Evolutionary conservation across 208 protist species (phyloP).

Genomic region (Naegleria fowleri): DNA sequence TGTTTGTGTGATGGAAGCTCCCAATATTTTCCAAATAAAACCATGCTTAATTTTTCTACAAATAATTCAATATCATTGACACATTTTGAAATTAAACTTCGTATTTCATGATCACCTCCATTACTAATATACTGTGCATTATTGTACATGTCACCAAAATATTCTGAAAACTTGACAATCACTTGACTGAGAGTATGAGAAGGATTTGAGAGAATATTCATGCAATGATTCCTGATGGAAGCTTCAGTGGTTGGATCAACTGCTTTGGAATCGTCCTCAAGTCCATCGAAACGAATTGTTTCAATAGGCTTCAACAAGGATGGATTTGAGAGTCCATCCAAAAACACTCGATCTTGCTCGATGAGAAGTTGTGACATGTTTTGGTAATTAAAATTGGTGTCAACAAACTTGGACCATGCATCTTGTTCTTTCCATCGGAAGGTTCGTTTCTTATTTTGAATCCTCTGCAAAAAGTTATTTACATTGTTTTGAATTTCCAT

Average conservation of each 20-base stretch:
- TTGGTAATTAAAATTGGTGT: background rate
- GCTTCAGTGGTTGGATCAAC: background rate
- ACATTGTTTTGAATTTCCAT: background rate
- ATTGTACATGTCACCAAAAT: background rate
- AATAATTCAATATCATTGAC: background rate
- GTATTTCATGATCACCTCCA: background rate
- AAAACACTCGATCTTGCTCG: background rate
- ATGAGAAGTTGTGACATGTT: background rate
- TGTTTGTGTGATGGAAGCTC: background rate
- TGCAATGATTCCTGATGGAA: background rate
- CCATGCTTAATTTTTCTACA: background rate
- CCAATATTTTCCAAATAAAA: background rate
- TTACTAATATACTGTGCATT: background rate
- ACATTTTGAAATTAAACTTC: background rate
- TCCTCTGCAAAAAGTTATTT: background rate
- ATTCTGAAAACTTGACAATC: background rate
- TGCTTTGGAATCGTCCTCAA: background rate
- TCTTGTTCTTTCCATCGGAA: background rate
- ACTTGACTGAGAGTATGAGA: background rate
- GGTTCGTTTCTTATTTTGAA: background rate
- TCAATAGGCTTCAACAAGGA: background rate
- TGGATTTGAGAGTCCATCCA: background rate
- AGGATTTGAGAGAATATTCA: background rate
- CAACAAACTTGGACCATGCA: background rate
- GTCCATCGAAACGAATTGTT: background rate